Conservation (phyloP, 2,329 filamentous ascomycete species). For the Nemania diffusa region DNA sequence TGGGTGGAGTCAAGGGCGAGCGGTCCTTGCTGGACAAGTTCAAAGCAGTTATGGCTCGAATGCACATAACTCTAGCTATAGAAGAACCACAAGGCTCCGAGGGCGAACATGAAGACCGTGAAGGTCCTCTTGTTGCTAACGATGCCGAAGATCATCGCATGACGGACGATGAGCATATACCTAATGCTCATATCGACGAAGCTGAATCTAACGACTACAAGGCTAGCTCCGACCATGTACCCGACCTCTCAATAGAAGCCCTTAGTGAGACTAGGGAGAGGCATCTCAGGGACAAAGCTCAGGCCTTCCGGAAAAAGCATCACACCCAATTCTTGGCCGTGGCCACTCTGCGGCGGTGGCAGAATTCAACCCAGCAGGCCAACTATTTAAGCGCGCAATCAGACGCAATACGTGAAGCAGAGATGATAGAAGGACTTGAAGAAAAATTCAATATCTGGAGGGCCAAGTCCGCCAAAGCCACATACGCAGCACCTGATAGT, state of each 20-base stretch:
- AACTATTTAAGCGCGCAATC: constrained; percentile 41
- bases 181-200: constrained; percentile 11
- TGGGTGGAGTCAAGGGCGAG: constrained; percentile 72
- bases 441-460: constrained; percentile 45
- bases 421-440: constrained; percentile 40
- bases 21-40: constrained; percentile 75
- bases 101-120: constrained; percentile 46
- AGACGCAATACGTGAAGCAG: constrained; percentile 41
- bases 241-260: constrained; percentile 10
- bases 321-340: constrained; percentile 42
- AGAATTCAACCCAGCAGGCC: constrained; percentile 41
- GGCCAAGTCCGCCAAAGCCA: constrained; percentile 39
- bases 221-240: neutral
- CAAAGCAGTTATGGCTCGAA: constrained; percentile 70
- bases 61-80: constrained; percentile 78
- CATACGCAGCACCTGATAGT: constrained; percentile 35
- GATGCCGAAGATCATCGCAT: constrained; percentile 36
- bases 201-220: constrained; percentile 13
- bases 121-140: neutral
- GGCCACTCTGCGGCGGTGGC: constrained; percentile 45
- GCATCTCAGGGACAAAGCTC: constrained; percentile 38
- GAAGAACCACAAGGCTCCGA: constrained; percentile 43
- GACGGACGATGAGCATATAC: constrained; percentile 36
- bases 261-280: constrained; percentile 24
- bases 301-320: constrained; percentile 44